Base-by-base conservation (phyloP, 495 filamentous ascomycete species). In the Aspergillus saccharolyticus region DNA sequence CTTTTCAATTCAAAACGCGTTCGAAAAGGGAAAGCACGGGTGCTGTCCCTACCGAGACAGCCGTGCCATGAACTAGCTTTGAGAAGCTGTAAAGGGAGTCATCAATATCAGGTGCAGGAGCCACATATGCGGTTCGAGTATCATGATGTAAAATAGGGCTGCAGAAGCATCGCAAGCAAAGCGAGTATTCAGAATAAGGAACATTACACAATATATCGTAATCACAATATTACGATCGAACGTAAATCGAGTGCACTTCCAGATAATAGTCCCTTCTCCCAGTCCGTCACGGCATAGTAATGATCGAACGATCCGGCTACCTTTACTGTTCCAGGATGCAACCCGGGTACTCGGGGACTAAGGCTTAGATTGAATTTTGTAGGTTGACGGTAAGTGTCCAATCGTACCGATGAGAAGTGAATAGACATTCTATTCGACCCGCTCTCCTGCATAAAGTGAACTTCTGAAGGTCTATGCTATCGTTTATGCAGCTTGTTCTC, bases 61-160 rank as follows among this genome's bases (percentile, higher is more conserved):
- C 57, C 18, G 64, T 71, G 42, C 79, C 68, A 53, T 77, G 76
- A 0, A 55, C 44, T 19, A 71, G 72, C n/a, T 73, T 58, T 15
- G 76, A 74, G 56, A 81, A 81, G 20, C 76, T 74, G 59, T 72
- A 81, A 4, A 75, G 76, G 17, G 78, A 33, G 3, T 80, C 50
- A 53, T 81, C 78, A 44, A 70, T 73, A 30, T 66, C 66, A 7
- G 77, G 75, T 21, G 79, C 59, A 17, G 59, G 44, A 21, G 71
- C 53, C n/a, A 70, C 61, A 15, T 65, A 56, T 10, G 70, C 5
- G 74, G 70, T 52, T 76, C 70, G 50, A 76, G 74, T 24, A 74
- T 73, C 70, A 74, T 74, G 0, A 0, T 53, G 39, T 42, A 43
- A 12, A 15, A 12, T 2, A 39, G 14, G 33, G 33, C 33, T 2